Base-by-base conservation (phyloP, 2,329 filamentous ascomycete species). In the Monosporascus cannonballus region DNA sequence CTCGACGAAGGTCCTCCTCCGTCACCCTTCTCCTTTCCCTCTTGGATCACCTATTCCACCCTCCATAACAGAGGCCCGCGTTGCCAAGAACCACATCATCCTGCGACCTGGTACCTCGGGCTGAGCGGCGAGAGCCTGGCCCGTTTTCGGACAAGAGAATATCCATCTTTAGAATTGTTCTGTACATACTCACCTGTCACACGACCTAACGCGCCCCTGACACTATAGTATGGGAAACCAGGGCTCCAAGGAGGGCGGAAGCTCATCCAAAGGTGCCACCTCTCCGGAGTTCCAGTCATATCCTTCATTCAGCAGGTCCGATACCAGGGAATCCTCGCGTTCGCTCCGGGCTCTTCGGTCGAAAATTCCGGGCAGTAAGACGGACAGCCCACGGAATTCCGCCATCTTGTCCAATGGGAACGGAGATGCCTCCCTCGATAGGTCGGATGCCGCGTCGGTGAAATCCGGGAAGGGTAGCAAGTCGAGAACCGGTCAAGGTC, bases 311-410 rank as follows among this genome's bases (percentile, higher is more conserved):
- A 89, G 89, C 73, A 87, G 88, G 68, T 90, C 91, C 52, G 93
- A 97, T 68, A 97, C 93, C 27, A 93, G 92, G 69, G 92, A 96
- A 60, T 96, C 91, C 6, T 84, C 87, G 34, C 87, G 91, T 59
- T 96, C 92, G 4, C 85, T 96, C 70, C 84, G 89, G 61, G 87
- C 85, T 39, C 81, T 97, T 61, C 83, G 90, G 55, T 95, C 90
- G 56, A 96, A 96, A 73, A 96, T 96, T 55, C 90, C 89, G 2
- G 89, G 87, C 37, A 77, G 71, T 59, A 89, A 83, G 66, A 83
- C 76, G 46, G 92, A 96, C 66, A 96, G 92, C 68, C 91, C 92
- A 22, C 81, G 90, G 59, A 85, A 79, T 60, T 96, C 92, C 14
- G 77, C 81, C 38, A 76, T 89, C 25, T 69, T 91, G 47, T 76